Percentiles rank a stretch among this genome's conserved stretches.
Evolutionary conservation across 2,329 filamentous ascomycete species (phyloP).

Genomic region (Cryphonectria carpinicola): DNA sequence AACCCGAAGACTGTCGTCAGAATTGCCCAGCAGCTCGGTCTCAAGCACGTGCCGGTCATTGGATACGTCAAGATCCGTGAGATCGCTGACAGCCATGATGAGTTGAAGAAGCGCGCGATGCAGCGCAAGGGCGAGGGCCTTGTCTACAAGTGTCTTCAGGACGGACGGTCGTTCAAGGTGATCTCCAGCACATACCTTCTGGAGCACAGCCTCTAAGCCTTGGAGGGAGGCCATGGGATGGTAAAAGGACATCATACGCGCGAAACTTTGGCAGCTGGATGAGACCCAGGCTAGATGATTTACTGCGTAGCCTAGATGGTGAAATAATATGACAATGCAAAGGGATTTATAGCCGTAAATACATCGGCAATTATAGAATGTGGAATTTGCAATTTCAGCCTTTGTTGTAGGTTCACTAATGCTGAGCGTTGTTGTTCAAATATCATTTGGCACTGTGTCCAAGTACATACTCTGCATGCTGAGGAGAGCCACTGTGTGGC

Average conservation of each 20-base stretch:
- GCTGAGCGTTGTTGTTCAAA: not conserved
- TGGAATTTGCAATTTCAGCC: not conserved
- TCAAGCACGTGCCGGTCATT: conserved; percentile 40
- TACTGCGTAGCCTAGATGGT: not conserved
- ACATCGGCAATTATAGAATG: not conserved
- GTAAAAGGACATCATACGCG: not conserved
- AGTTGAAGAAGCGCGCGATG: conserved; percentile 33
- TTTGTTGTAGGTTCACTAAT: not conserved
- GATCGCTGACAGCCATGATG: conserved; percentile 31
- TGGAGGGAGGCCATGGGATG: not conserved
- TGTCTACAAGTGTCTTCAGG: conserved; percentile 35
- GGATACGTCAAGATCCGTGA: conserved; percentile 33
- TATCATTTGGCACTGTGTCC: not conserved
- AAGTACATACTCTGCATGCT: not conserved
- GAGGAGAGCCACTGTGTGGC: not conserved
- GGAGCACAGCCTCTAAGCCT: conserved; percentile 22
- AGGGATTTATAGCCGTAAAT: not conserved
- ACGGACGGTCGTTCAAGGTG: conserved; percentile 37
- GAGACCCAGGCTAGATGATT: not conserved
- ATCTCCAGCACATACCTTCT: conserved; percentile 32
- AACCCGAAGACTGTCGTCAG: conserved; percentile 35
- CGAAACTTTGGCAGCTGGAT: no score
- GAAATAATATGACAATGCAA: not conserved
- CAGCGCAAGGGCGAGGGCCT: conserved; percentile 33
- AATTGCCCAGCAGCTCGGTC: conserved; percentile 34